These are phyloP conservation scores for Garcia nutans DNA, from an alignment of 345 rosid species.

Conservation along the genomic window DNA sequence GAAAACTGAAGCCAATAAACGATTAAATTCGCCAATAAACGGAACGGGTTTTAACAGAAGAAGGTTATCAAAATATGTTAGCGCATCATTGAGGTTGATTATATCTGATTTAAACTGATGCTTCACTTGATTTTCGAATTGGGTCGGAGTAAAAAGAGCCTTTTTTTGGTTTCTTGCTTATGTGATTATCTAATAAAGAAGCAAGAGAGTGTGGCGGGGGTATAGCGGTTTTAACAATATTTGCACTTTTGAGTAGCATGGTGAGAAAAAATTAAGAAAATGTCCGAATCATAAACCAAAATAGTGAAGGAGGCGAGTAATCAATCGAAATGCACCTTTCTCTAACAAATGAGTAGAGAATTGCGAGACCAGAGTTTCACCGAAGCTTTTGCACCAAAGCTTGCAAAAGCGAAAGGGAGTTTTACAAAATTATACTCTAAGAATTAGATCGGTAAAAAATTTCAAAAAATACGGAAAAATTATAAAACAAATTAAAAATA, in stretches of 20 bases:
- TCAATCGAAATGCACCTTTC: no score
- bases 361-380: no score
- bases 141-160: conserved; percentile 1
- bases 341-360: no score
- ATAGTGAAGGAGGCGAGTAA: no score
- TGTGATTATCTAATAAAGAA: background rate
- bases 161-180: background rate
- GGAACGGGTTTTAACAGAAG: conserved; percentile 21
- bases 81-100: conserved; percentile 14
- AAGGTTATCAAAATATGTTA: conserved; percentile 13
- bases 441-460: no score
- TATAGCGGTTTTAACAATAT: background rate
- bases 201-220: background rate
- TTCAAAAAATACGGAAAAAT: no score
- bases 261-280: no score
- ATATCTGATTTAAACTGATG: conserved; percentile 24
- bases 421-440: no score
- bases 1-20: conserved; percentile 15
- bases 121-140: conserved; percentile 20
- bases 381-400: no score
- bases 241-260: conserved; percentile 8
- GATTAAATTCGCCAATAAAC: conserved; percentile 22
- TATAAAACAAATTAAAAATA: no score
- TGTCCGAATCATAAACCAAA: no score
- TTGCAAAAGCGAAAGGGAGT: no score